Conservation (phyloP, 1,139 yeast species). For the Kurtzmaniella quercitrusa region DNA sequence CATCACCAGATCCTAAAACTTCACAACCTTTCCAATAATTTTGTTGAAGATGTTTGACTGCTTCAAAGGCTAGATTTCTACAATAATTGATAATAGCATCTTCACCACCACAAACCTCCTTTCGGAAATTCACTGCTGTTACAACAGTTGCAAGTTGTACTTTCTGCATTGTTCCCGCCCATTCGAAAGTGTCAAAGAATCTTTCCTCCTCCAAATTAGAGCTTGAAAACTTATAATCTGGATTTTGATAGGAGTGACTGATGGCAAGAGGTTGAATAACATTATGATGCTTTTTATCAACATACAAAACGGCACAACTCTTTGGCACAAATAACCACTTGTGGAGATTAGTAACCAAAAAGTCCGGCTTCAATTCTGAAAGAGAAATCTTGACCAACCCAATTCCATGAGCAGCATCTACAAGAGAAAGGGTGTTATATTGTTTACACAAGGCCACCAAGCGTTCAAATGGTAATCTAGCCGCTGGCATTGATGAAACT, state of each 20-base stretch:
- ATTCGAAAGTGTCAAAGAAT: conserved; percentile 35
- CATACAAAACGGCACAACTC: conserved; percentile 58
- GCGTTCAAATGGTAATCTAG: conserved; percentile 50
- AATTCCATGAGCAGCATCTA: conserved; percentile 74
- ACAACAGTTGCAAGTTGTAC: conserved; percentile 22
- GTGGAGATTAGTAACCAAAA: conserved; percentile 59
- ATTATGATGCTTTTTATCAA: conserved; percentile 46
- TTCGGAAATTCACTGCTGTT: conserved; percentile 48
- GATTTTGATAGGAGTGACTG: conserved; percentile 38
- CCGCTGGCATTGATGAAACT: conserved; percentile 63
- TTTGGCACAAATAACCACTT: conserved; percentile 65
- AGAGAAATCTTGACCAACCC: conserved; percentile 51
- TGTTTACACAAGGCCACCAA: conserved; percentile 45
- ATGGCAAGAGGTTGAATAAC: conserved; percentile 56
- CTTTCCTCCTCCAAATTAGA: conserved; percentile 22
- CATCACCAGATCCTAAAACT: conserved; percentile 25
- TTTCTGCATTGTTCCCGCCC: conserved; percentile 31
- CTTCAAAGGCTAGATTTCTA: conserved; percentile 37
- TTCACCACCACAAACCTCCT: conserved; percentile 62
- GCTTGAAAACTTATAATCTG: conserved; percentile 15
- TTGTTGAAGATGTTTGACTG: conserved; percentile 29
- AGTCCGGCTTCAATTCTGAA: conserved; percentile 49
- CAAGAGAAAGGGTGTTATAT: conserved; percentile 46
- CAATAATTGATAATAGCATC: conserved; percentile 47
- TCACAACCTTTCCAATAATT: conserved; percentile 32